phyloP scores from a whole-genome alignment of 176 grass and related monocot species.

The Zizania latifolia region DNA sequence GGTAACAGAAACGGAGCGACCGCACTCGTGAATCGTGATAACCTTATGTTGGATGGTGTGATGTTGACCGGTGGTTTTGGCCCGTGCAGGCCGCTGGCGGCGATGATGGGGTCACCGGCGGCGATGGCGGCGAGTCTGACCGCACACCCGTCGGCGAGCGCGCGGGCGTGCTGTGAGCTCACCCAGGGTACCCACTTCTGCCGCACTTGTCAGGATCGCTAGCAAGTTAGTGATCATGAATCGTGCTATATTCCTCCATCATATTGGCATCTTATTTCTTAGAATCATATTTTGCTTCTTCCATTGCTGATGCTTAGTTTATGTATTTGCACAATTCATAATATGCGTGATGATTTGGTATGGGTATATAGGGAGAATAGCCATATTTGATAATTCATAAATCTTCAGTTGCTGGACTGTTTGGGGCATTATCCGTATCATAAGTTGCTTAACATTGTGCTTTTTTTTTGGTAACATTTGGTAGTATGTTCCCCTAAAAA shows the following conservation, averaged over 20 bases:
- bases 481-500: not conserved
- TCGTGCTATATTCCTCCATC: constrained; percentile 1
- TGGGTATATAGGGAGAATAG: not conserved
- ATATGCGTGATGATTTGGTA: not conserved
- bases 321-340: not conserved
- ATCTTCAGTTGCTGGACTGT: not conserved
- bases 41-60: not conserved
- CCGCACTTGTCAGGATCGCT: constrained; percentile 99
- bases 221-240: constrained; percentile 62
- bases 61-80: not conserved
- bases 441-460: not conserved
- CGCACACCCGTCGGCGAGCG: constrained; percentile 47
- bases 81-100: constrained; percentile 49
- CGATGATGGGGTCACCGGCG: constrained; percentile 46
- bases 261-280: not conserved
- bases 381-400: not conserved
- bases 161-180: constrained; percentile 82
- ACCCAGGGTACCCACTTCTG: constrained; percentile 94
- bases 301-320: not conserved
- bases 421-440: no score
- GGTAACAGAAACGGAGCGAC: constrained; percentile 26
- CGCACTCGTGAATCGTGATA: not conserved
- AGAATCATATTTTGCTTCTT: not conserved
- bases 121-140: constrained; percentile 48
- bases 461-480: not conserved